A percentile compares a stretch with the other conserved stretches of the same genome.
phyloP scores from a whole-genome alignment of 1,139 yeast species.

The Diutina mesorugosa region DNA sequence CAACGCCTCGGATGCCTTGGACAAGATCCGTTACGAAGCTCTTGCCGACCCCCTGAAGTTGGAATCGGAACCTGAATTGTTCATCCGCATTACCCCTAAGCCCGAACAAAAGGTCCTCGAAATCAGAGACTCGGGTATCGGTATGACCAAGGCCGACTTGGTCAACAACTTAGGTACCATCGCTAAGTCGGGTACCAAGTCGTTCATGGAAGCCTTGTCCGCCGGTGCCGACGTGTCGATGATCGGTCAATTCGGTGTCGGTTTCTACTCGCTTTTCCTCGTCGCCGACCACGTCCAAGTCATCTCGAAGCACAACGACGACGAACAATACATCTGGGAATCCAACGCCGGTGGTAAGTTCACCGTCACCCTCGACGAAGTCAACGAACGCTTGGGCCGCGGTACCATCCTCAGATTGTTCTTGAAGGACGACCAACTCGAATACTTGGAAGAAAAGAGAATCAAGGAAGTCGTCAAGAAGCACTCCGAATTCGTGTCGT shows the following conservation, averaged over 20 bases:
- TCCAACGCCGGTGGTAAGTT: constrained; percentile 99
- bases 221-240: constrained; percentile 99
- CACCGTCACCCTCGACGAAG: constrained; percentile 85
- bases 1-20: constrained; percentile 93
- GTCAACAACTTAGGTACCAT: constrained; percentile 99
- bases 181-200: constrained; percentile 99
- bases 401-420: constrained; percentile 94
- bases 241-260: constrained; percentile 99
- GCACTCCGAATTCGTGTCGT: constrained; percentile 98
- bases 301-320: constrained; percentile 96
- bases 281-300: constrained; percentile 99
- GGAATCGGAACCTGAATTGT: constrained; percentile 92
- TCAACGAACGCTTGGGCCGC: constrained; percentile 78
- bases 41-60: constrained; percentile 83
- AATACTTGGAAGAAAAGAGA: constrained; percentile 98
- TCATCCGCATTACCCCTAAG: constrained; percentile 93
- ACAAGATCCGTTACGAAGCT: constrained; percentile 96
- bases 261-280: constrained; percentile 98
- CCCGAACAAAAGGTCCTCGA: constrained; percentile 91
- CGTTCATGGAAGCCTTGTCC: constrained; percentile 97
- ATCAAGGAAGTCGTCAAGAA: constrained; percentile 98
- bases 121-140: constrained; percentile 99
- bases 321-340: constrained; percentile 99
- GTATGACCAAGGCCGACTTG: constrained; percentile 99
- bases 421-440: constrained; percentile 98